These are phyloP conservation scores for Porcisia hertigi DNA, from an alignment of 208 protist species.

Conservation along the genomic window DNA sequence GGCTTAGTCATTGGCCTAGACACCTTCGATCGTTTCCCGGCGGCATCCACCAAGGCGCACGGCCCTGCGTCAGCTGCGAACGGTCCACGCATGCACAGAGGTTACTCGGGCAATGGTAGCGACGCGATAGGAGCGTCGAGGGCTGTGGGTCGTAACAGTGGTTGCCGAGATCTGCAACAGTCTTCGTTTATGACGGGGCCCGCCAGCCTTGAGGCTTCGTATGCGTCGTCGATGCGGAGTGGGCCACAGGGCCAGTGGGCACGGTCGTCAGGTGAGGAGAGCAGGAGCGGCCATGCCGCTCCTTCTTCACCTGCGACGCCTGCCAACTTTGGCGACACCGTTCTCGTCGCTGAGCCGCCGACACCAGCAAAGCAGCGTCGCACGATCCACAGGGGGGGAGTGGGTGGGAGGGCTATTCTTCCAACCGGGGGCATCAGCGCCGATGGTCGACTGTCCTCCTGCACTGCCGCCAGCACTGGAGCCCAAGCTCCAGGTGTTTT, in stretches of 20 bases:
- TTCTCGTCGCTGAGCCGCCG: conserved; percentile 26
- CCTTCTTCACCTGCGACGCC: conserved; percentile 27
- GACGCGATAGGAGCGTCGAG: neutral
- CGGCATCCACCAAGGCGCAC: neutral
- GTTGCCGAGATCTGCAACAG: neutral
- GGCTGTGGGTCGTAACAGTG: neutral
- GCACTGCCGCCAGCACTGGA: conserved; percentile 1
- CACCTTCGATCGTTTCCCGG: conserved; percentile 7
- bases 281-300: neutral
- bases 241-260: conserved; percentile 6
- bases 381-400: conserved; percentile 41
- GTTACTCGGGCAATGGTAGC: neutral
- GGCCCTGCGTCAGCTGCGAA: neutral
- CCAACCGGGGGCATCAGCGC: neutral
- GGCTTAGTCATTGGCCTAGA: conserved; percentile 11
- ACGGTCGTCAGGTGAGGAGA: neutral
- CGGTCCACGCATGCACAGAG: neutral
- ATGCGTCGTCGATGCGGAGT: neutral
- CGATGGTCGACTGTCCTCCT: neutral
- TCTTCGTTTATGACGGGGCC: neutral
- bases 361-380: conserved; percentile 57
- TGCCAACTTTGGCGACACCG: conserved; percentile 9
- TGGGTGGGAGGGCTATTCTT: neutral
- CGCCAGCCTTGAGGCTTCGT: neutral
- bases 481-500: neutral